A percentile compares a stretch with the other conserved stretches of the same genome.
These are phyloP conservation scores for Lasiodiplodia theobromae DNA, from an alignment of 2,329 filamentous ascomycete species.

Conservation along the genomic window DNA sequence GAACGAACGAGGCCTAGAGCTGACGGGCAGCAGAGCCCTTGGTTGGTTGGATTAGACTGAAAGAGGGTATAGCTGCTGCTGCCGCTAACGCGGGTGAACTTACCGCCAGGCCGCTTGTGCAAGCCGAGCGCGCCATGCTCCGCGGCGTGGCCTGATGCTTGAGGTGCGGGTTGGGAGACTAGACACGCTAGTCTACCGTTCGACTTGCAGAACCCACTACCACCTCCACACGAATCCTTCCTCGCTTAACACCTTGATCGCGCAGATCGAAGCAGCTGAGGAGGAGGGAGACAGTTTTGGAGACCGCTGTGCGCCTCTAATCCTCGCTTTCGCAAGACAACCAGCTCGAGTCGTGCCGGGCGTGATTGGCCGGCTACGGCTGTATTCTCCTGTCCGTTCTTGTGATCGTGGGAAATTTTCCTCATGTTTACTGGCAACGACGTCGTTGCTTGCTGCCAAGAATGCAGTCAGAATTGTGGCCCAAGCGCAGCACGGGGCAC, in stretches of 20 bases:
- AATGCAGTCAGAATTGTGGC: background rate
- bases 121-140: background rate
- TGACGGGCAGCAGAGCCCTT: background rate
- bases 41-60: background rate
- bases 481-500: constrained; percentile 8
- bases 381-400: background rate
- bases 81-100: background rate
- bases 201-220: background rate
- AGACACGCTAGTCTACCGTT: background rate
- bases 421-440: background rate
- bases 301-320: background rate
- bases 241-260: background rate
- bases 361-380: background rate
- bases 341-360: background rate
- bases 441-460: background rate
- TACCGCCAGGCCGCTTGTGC: background rate
- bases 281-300: background rate
- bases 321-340: background rate
- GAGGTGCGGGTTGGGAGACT: background rate
- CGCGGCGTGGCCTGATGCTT: background rate
- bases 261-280: background rate
- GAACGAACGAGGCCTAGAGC: background rate
- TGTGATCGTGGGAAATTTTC: background rate
- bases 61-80: background rate
- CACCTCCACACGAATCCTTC: background rate